Evolutionary conservation across 1,284 basidiomycete species (phyloP).

Genomic region (Ceratorhiza oryzae-sativae): DNA sequence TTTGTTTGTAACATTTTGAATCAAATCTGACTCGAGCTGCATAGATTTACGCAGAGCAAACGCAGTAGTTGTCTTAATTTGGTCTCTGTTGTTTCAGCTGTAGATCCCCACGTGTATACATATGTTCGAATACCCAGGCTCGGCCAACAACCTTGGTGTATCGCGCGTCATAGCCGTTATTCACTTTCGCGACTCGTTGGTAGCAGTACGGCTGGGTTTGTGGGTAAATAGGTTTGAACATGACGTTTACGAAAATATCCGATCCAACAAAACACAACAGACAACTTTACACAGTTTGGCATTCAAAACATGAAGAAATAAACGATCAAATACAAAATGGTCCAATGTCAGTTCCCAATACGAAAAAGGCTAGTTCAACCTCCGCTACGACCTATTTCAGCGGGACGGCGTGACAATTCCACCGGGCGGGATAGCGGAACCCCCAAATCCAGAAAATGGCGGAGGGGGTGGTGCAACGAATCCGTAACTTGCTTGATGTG

Average conservation of each 20-base stretch:
- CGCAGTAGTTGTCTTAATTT: constrained; percentile 46
- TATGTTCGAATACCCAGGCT: neutral
- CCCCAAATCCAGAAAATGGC: neutral
- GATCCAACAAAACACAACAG: too few species aligned
- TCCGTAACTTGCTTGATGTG: constrained; percentile 6
- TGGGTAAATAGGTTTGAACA: too few species aligned
- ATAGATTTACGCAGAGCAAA: constrained; percentile 63
- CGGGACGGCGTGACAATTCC: constrained; percentile 28
- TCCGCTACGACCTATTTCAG: neutral
- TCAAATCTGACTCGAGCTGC: neutral
- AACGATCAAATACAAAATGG: neutral
- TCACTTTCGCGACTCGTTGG: too few species aligned
- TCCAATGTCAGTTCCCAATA: neutral
- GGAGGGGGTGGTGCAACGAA: constrained; percentile 24
- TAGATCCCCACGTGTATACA: neutral
- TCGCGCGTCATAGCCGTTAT: too few species aligned
- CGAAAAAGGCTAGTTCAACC: neutral
- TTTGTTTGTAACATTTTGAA: neutral
- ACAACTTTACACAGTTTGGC: too few species aligned
- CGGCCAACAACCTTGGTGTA: neutral
- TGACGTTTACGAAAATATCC: too few species aligned
- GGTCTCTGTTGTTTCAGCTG: neutral
- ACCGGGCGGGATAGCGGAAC: constrained; percentile 1
- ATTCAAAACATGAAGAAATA: neutral
- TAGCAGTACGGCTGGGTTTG: too few species aligned